Evolutionary conservation across 2,329 filamentous ascomycete species (phyloP), one percentile per base, ranked within the genome.

Genomic region (Cladophialophora yegresii): DNA sequence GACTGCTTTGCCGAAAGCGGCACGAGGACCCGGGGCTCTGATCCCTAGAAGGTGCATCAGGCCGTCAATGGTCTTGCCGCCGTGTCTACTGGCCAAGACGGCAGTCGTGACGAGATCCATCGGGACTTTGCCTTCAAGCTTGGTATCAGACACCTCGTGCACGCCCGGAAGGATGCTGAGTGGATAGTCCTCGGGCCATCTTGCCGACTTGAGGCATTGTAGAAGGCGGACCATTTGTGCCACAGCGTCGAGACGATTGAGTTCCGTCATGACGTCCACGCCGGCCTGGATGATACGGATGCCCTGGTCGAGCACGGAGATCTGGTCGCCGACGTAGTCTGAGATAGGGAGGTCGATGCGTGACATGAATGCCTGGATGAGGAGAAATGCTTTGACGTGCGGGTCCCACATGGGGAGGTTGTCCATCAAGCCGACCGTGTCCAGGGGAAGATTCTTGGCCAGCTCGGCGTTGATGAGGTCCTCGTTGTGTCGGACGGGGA

Each of bases 401-500:
- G 95, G 95, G 79, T 99, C 95, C 95, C 95, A 99, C 88, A 99
- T 90, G 1, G 93, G 93, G 47, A 97, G 80, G 9, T 75, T 73
- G 6, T 87, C 88, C 71, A 88, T 83, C 28, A 70, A 58, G 3
- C 67, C 65, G 9, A 55, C 54, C 3, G 69, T 68, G 26, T 68
- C 67, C 9, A 71, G 55, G 0, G 92, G 91, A 0, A 99, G 81
- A 67, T 92, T 92, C 63, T 87, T 86, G 6, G 92, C 92, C 3
- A 99, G 83, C 71, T 97, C 92, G 3, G 86, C 90, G 75, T 99
- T 99, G 81, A 99, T 92, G 51, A 99, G 86, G 74, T 99, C 96
- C 79, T 99, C 95, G 74, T 99, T 99, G 79, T 99, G 95, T 5
- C 95, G 91, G 26, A 99, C 95, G 0, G 95, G 95, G 0, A 99